Percentiles rank a stretch among this genome's conserved stretches.
Evolutionary conservation across 2,329 filamentous ascomycete genomes (phyloP).

Genomic region (Fusarium chlamydosporum): DNA sequence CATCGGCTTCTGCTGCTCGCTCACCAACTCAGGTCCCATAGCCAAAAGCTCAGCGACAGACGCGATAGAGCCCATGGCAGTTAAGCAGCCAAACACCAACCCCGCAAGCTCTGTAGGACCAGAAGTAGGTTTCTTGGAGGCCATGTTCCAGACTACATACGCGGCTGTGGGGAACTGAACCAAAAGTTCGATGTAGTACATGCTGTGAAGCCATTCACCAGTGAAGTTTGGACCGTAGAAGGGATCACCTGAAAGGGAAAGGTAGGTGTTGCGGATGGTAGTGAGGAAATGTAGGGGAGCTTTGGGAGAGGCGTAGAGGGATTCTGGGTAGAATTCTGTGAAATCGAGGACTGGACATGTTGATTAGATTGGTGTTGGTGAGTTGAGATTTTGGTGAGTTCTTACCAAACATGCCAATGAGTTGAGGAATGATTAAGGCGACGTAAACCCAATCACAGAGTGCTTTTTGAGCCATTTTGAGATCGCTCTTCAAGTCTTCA

Average conservation of each 20-base stretch:
- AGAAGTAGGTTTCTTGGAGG: slow-evolving; percentile 53
- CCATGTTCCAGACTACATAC: slow-evolving; percentile 63
- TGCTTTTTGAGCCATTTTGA: slow-evolving; percentile 48
- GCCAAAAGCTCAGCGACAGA: slow-evolving; percentile 66
- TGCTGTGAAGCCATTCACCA: slow-evolving; percentile 66
- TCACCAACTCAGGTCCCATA: slow-evolving; percentile 64
- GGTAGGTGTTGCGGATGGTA: slow-evolving; percentile 63
- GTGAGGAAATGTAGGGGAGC: slow-evolving; percentile 65
- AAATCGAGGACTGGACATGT: slow-evolving; percentile 65
- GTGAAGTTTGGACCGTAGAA: slow-evolving; percentile 61
- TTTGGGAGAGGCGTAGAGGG: slow-evolving; percentile 59
- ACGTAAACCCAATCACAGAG: slow-evolving; percentile 57
- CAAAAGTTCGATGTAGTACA: slow-evolving; percentile 65
- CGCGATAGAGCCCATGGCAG: slow-evolving; percentile 64
- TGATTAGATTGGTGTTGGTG: slow-evolving; percentile 3
- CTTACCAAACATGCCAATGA: slow-evolving; percentile 57
- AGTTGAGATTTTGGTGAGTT: neutral
- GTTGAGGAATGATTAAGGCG: slow-evolving; percentile 53
- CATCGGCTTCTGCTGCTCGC: slow-evolving; percentile 60
- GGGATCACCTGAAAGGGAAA: slow-evolving; percentile 65
- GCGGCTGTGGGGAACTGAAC: slow-evolving; percentile 65
- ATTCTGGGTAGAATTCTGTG: slow-evolving; percentile 65
- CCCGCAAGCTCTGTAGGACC: slow-evolving; percentile 64
- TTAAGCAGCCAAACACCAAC: slow-evolving; percentile 66
- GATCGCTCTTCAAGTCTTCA: fast-evolving